A percentile compares a stretch with the other conserved stretches of the same genome.
Evolutionary conservation across 805 yeast species (phyloP).

Genomic region (Suhomyces xylopsoci): DNA sequence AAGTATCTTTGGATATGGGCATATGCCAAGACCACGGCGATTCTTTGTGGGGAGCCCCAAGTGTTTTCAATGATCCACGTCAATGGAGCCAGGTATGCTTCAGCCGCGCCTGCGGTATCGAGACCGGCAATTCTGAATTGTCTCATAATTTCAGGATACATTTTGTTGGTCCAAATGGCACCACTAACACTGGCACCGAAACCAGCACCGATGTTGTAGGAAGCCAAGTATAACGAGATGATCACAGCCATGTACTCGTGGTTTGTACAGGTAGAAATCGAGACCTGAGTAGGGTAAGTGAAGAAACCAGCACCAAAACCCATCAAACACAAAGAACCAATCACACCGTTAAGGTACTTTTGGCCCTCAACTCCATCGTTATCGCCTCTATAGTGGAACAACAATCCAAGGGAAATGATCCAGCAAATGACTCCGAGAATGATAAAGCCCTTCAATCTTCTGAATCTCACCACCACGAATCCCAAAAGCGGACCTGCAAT

Average conservation of each 20-base stretch:
- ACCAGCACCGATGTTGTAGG: conserved; percentile 62
- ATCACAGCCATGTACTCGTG: conserved; percentile 66
- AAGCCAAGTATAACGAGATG: conserved; percentile 54
- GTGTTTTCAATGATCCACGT: conserved; percentile 44
- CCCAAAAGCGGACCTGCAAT: conserved; percentile 60
- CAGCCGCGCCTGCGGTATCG: conserved; percentile 38
- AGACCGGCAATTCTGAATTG: conserved; percentile 22
- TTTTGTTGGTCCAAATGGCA: conserved; percentile 64
- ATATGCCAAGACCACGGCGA: conserved; percentile 56
- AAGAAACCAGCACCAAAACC: conserved; percentile 77
- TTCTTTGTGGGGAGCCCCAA: conserved; percentile 65
- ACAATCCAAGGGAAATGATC: conserved; percentile 59
- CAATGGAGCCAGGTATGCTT: conserved; percentile 54
- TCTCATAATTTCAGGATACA: conserved; percentile 44
- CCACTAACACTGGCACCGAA: conserved; percentile 64
- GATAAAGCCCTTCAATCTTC: conserved; percentile 58
- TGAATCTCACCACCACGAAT: conserved; percentile 43
- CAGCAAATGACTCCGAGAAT: conserved; percentile 56
- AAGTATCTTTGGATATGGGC: conserved; percentile 57
- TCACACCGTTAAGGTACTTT: conserved; percentile 47
- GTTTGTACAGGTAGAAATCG: conserved; percentile 54
- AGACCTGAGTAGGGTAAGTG: conserved; percentile 61
- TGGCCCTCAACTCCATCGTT: conserved; percentile 33
- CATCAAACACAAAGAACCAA: conserved; percentile 60
- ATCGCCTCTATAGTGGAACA: conserved; percentile 54